phyloP scores from a whole-genome alignment of 108 stramenopile species.

The Nannochloropsis oceanica region DNA sequence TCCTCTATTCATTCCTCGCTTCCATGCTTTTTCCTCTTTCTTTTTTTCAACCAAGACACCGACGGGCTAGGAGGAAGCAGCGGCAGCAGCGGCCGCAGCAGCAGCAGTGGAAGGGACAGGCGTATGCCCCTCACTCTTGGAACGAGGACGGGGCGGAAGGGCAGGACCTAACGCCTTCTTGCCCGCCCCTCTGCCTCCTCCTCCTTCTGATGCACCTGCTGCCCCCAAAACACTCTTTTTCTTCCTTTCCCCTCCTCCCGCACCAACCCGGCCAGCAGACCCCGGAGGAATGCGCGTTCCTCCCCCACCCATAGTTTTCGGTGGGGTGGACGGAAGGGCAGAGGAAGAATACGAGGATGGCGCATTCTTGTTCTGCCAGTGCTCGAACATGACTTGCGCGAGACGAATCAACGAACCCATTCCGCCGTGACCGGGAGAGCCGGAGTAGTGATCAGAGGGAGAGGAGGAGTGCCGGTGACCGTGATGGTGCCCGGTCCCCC shows the following conservation, averaged over 20 bases:
- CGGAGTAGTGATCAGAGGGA: background rate
- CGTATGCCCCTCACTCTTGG: no score
- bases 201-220: background rate
- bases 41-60: no score
- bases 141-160: no score
- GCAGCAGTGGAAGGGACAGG: no score
- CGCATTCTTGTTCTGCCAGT: background rate
- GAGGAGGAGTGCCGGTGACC: background rate
- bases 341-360: background rate
- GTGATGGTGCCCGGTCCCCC: background rate
- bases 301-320: no score
- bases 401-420: background rate
- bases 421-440: background rate
- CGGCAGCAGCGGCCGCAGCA: no score
- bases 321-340: background rate
- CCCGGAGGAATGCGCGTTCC: no score
- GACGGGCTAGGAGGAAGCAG: no score
- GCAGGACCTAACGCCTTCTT: no score
- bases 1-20: no score
- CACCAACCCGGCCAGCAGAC: background rate
- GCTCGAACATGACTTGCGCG: background rate
- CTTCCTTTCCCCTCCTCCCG: background rate
- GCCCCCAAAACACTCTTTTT: background rate
- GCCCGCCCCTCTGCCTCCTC: background rate
- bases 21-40: no score